phyloP scores from a whole-genome alignment of 2,329 filamentous ascomycete species.

The Ophiostoma sp. region DNA sequence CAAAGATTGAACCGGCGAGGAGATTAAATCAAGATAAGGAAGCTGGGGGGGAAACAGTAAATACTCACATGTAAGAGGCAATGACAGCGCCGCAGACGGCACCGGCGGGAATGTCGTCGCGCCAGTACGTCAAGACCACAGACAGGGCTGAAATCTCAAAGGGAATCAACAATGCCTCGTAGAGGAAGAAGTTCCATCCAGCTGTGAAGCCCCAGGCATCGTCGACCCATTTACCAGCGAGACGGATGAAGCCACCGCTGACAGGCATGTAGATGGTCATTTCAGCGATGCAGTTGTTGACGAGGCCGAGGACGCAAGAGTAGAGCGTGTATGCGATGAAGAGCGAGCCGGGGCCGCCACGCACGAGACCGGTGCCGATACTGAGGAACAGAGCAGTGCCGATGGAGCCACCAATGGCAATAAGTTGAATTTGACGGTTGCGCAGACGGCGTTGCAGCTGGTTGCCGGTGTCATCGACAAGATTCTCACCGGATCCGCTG shows the following conservation, averaged over 20 bases:
- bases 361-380: conserved; percentile 49
- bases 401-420: conserved; percentile 55
- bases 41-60: neutral
- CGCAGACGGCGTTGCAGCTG: conserved; percentile 44
- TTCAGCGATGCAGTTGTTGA: conserved; percentile 62
- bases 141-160: conserved; percentile 41
- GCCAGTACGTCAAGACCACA: conserved; percentile 45
- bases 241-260: conserved; percentile 57
- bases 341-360: conserved; percentile 34
- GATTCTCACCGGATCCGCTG: conserved; percentile 20
- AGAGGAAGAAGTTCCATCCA: conserved; percentile 43
- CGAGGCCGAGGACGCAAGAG: conserved; percentile 50
- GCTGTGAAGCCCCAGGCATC: conserved; percentile 58
- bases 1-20: neutral
- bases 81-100: conserved; percentile 54
- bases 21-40: conserved; percentile 7
- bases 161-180: conserved; percentile 39
- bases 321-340: conserved; percentile 57
- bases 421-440: conserved; percentile 54
- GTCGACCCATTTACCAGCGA: conserved; percentile 61
- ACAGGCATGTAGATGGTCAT: conserved; percentile 61
- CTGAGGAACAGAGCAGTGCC: conserved; percentile 56
- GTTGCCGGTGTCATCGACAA: conserved; percentile 34
- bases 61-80: conserved; percentile 26
- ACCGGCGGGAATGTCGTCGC: conserved; percentile 40